Percentiles rank a stretch among this genome's conserved stretches.
Conservation (phyloP, 345 rosid species). For the Citrus unshiu region DNA sequence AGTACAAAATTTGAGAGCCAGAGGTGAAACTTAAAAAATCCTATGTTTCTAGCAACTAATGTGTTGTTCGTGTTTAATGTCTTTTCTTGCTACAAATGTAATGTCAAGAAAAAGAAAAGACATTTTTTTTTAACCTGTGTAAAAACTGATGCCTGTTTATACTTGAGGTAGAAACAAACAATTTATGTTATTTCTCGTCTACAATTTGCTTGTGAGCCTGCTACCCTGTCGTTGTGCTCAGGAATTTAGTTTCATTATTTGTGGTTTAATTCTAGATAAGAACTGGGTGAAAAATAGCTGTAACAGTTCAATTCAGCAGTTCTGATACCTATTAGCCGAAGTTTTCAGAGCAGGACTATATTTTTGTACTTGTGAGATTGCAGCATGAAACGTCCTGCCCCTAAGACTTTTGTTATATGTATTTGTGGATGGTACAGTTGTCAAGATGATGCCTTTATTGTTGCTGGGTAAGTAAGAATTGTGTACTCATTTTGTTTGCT, state of each 20-base stretch:
- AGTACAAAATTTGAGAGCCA: background rate
- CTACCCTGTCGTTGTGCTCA: background rate
- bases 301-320: background rate
- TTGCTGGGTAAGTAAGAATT: too few relatives aligned
- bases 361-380: background rate
- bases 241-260: background rate
- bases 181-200: background rate
- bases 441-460: too few relatives aligned
- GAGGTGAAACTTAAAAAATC: conserved; percentile 3
- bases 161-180: background rate
- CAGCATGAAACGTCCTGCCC: background rate
- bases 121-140: background rate
- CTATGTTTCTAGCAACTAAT: background rate
- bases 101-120: background rate
- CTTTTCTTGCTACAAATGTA: background rate
- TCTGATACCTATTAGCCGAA: background rate
- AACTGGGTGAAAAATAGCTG: background rate
- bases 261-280: background rate
- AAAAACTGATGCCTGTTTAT: background rate
- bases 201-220: background rate
- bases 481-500: too few relatives aligned
- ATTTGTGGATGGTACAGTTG: background rate
- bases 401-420: background rate
- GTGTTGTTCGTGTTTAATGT: background rate
- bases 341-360: background rate